Evolutionary conservation across 257 asterid genomes (phyloP).

Genomic region (Nicotiana knightiana): DNA sequence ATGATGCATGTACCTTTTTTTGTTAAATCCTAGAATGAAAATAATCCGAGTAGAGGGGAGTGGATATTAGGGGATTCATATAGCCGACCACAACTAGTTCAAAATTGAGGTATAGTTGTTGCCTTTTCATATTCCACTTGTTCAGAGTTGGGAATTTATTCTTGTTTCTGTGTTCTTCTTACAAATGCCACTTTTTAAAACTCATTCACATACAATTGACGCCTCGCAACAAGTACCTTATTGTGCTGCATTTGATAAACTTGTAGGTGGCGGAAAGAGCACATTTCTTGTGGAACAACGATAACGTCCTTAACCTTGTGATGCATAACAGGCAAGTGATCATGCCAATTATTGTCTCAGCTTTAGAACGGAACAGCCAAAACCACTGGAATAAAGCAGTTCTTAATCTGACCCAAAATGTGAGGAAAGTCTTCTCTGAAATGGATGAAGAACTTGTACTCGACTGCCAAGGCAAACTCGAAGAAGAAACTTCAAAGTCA

Average conservation of each 20-base stretch:
- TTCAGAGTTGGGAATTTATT: too few relatives aligned
- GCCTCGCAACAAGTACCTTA: neutral
- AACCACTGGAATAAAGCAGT: conserved; percentile 43
- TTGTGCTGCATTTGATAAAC: neutral
- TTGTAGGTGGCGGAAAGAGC: conserved; percentile 46
- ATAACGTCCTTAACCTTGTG: conserved; percentile 31
- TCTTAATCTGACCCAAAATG: conserved; percentile 36
- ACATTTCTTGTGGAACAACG: conserved; percentile 40
- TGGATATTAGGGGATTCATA: too few relatives aligned
- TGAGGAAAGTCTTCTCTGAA: conserved; percentile 31
- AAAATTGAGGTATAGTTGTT: too few relatives aligned
- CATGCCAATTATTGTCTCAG: conserved; percentile 38
- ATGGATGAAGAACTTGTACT: conserved; percentile 43
- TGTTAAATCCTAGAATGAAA: too few relatives aligned
- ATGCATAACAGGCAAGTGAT: conserved; percentile 30
- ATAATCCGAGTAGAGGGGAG: too few relatives aligned
- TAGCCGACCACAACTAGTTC: too few relatives aligned
- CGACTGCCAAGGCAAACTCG: conserved; percentile 36
- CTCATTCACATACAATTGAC: neutral
- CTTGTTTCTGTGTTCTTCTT: neutral
- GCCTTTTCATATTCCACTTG: too few relatives aligned
- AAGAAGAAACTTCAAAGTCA: conserved; percentile 31
- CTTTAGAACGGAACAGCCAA: conserved; percentile 34
- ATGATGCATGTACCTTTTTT: too few relatives aligned
- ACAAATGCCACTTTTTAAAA: neutral